These are phyloP conservation scores for Aspergillus leporis DNA, from an alignment of 495 filamentous ascomycete genomes.

Conservation along the genomic window DNA sequence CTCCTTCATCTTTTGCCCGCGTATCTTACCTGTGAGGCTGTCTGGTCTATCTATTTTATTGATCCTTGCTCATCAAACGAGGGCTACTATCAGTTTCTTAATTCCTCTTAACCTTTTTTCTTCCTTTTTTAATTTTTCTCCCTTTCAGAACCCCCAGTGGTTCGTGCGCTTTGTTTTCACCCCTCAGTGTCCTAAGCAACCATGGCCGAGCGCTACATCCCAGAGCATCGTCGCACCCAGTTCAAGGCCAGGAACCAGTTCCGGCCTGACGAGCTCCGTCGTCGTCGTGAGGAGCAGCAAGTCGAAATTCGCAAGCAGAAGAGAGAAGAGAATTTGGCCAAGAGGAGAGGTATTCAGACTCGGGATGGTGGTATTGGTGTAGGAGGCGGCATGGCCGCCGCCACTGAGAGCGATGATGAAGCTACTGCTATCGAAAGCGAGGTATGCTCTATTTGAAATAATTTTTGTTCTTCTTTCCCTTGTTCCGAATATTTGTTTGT, in stretches of 20 bases:
- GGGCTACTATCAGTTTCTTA: constrained; percentile 16
- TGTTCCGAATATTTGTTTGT: constrained; percentile 10
- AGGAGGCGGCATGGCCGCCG: constrained; percentile 81
- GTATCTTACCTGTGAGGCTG: constrained; percentile 9
- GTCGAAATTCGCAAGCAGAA: constrained; percentile 98
- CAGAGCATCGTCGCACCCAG: constrained; percentile 97
- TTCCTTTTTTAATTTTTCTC: constrained; percentile 38
- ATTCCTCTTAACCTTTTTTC: constrained; percentile 27
- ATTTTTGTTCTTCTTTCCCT: constrained; percentile 2
- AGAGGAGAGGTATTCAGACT: constrained; percentile 88
- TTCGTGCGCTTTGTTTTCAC: constrained; percentile 38
- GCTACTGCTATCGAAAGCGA: constrained; percentile 90
- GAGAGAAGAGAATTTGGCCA: constrained; percentile 97
- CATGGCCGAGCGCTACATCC: constrained; percentile 99
- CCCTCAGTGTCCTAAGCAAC: constrained; percentile 43
- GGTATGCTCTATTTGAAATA: constrained; percentile 60
- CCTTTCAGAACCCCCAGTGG: constrained; percentile 22
- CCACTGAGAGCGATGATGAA: constrained; percentile 96
- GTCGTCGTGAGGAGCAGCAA: constrained; percentile 97
- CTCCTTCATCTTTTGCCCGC: constrained; percentile 21
- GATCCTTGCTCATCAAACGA: constrained; percentile 14
- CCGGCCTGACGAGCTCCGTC: constrained; percentile 97
- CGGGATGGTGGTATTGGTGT: constrained; percentile 72
- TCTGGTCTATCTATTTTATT: constrained; percentile 19
- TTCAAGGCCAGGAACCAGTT: constrained; percentile 99